Percentiles rank a stretch among this genome's conserved stretches.
phyloP scores from a whole-genome alignment of 176 grass and related monocot genomes.

The Triticum timopheevii region DNA sequence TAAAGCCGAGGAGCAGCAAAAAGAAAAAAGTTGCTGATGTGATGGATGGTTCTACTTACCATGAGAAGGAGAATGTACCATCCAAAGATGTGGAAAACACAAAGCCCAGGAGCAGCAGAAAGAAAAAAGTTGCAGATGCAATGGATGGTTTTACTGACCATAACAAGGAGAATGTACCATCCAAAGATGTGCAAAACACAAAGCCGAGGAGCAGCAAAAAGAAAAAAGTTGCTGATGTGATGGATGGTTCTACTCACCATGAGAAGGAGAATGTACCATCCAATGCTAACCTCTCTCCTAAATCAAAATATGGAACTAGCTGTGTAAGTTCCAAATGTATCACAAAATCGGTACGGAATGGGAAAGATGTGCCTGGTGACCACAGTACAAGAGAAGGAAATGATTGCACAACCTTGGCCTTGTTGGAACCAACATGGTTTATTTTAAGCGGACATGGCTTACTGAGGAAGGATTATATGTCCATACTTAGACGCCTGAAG shows the following conservation, averaged over 20 bases:
- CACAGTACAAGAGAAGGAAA: conserved; percentile 20
- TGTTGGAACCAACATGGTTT: conserved; percentile 62
- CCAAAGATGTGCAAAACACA: conserved; percentile 1
- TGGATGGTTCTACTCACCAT: conserved; percentile 30
- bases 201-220: conserved; percentile 37
- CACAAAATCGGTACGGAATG: conserved; percentile 17
- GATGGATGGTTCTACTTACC: conserved; percentile 19
- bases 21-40: conserved; percentile 35
- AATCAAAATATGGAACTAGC: conserved; percentile 24
- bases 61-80: conserved; percentile 72
- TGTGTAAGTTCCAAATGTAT: conserved; percentile 25
- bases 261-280: conserved; percentile 69
- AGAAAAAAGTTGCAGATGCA: conserved; percentile 31
- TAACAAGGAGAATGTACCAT: conserved; percentile 74
- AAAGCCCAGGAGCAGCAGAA: conserved; percentile 35
- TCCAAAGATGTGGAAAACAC: conserved; percentile 2
- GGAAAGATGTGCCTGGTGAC: conserved; percentile 20
- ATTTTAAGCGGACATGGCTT: conserved; percentile 76
- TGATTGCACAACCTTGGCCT: conserved; percentile 18
- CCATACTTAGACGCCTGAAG: conserved; percentile 56
- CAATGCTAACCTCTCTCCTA: conserved; percentile 5
- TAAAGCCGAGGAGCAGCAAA: conserved; percentile 29
- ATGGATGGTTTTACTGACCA: conserved; percentile 25
- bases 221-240: conserved; percentile 23
- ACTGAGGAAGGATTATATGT: conserved; percentile 79